These are phyloP conservation scores for Ottelia alismoides DNA, from an alignment of 106 monocot genomes.

Conservation along the genomic window DNA sequence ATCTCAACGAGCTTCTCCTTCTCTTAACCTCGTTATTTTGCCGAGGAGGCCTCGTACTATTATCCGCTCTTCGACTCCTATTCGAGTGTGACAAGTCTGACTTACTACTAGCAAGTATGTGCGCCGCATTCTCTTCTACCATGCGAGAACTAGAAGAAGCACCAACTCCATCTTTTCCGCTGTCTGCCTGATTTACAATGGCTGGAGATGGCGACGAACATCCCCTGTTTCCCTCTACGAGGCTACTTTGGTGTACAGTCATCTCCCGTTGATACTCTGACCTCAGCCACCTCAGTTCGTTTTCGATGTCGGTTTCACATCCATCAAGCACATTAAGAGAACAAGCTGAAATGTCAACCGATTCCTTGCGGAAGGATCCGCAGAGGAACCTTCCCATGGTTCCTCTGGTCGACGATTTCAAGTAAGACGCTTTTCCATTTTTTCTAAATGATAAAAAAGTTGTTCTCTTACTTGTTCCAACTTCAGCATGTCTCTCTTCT, in stretches of 20 bases:
- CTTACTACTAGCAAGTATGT: neutral
- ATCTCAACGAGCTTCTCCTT: neutral
- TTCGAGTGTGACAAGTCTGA: too few species aligned
- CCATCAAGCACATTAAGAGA: slow-evolving; percentile 1
- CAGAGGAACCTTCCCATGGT: neutral
- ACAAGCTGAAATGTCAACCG: neutral
- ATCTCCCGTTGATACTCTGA: slow-evolving; percentile 18
- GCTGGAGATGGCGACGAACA: slow-evolving; percentile 12
- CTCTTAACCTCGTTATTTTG: slow-evolving; percentile 4
- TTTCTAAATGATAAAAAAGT: too few species aligned
- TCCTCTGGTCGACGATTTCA: too few species aligned
- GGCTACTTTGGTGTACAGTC: slow-evolving; percentile 3
- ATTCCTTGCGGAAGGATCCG: neutral
- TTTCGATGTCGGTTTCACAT: slow-evolving; percentile 1
- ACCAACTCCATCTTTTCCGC: neutral
- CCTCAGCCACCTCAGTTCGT: slow-evolving; percentile 19
- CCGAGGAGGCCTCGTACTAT: neutral
- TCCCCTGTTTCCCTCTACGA: slow-evolving; percentile 1
- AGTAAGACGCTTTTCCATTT: too few species aligned
- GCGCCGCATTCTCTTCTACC: slow-evolving; percentile 1
- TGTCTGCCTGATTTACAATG: slow-evolving; percentile 1
- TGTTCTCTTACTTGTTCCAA: too few species aligned
- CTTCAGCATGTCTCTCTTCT: too few species aligned
- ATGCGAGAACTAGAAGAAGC: slow-evolving; percentile 8
- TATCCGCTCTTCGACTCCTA: neutral